Evolutionary conservation across 139 green algal species (phyloP), one percentile per base, ranked within the genome.

Genomic region (Pleodorina starrii): DNA sequence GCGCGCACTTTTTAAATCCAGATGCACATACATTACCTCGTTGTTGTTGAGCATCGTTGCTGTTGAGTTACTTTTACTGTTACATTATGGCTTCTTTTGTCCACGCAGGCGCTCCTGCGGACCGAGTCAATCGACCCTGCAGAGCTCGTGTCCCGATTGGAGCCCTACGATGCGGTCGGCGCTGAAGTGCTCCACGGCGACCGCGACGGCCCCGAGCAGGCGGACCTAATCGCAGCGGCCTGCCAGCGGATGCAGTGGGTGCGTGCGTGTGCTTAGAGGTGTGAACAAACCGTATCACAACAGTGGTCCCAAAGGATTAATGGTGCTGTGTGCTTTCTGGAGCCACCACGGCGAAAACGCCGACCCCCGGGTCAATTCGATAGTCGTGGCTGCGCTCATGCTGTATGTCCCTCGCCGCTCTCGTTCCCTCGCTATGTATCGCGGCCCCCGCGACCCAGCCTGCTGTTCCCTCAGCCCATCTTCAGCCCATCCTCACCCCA

Each of bases 61-160:
- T 42, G 66, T 2, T 38, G 29, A 21, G 32, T 66, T 25, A 66
- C 17, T 27, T 60, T 27, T 60, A 60, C 51, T 60, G 51, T 60
- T 60, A 60, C 51, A 14, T 60, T 44, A 10, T 69, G 63, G 29
- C 63, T 14, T 73, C n/a, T 48, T 59, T 66, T n/a, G 1, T 43
- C 11, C 32, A 4, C n/a, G 21, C 81, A 87, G 81, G 81, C 12
- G 5, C 63, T 87, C 27, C 63, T 87, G 10, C 60, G 43, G 12
- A 50, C 5, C n/a, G n/a, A 40, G 2, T 17, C 3, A n/a, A 66
- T 77, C 17, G 60, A 87, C 32, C 81, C 60, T 2, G n/a, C 60
- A 2, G 60, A 87, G 81, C 81, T 87, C 54, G 81, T 87, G 1
- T 68, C 81, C 9, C 81, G 81, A 17, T 32, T 87, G 5, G 81